Conservation (phyloP, 2,329 filamentous ascomycete species). For the Fusarium nanum region DNA sequence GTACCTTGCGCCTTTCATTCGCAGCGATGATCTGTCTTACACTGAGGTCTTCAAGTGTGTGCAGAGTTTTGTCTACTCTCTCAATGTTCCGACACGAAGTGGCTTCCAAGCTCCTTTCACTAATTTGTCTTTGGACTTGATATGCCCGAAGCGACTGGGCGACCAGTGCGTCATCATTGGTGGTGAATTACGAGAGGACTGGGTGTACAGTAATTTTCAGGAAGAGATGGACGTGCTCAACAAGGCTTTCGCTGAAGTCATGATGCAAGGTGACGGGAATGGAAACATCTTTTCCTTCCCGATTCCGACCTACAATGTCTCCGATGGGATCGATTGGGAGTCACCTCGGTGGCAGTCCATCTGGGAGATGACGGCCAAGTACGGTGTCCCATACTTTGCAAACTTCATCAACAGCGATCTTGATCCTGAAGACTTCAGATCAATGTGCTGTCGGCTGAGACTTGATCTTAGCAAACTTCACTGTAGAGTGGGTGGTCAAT, state of each 20-base stretch:
- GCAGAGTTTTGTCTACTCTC: conserved; percentile 43
- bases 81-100: conserved; percentile 44
- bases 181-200: conserved; percentile 27
- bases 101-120: conserved; percentile 44
- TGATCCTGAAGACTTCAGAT: conserved; percentile 42
- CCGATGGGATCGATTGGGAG: conserved; percentile 42
- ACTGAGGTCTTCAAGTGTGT: conserved; percentile 42
- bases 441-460: conserved; percentile 42
- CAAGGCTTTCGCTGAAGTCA: conserved; percentile 43
- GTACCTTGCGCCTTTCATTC: conserved; percentile 40
- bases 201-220: conserved; percentile 41
- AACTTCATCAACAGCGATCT: conserved; percentile 45
- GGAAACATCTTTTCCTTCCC: conserved; percentile 44
- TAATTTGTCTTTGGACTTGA: conserved; percentile 38
- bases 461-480: conserved; percentile 43
- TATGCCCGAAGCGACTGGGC: conserved; percentile 33
- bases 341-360: conserved; percentile 41
- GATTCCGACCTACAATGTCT: conserved; percentile 41
- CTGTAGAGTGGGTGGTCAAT: conserved; percentile 40
- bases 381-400: conserved; percentile 43
- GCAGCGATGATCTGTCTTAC: conserved; percentile 34
- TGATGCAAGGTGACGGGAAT: conserved; percentile 44
- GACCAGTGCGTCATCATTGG: conserved; percentile 39
- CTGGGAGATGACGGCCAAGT: conserved; percentile 45
- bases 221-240: conserved; percentile 45